Base-by-base conservation (phyloP, 2,329 filamentous ascomycete genomes). In the Didymella exigua region DNA sequence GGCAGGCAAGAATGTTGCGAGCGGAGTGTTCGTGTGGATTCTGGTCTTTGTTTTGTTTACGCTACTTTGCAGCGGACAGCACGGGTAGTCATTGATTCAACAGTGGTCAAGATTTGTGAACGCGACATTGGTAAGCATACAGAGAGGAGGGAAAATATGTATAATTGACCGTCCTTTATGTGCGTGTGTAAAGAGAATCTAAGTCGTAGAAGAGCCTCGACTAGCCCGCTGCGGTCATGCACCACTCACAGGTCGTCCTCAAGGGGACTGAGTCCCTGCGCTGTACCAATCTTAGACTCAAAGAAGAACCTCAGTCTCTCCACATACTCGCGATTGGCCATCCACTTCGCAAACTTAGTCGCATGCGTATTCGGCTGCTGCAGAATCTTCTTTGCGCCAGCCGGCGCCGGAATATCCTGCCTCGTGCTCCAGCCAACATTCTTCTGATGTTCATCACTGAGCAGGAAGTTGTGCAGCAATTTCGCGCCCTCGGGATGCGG, bases 401-500 rank as follows among this genome's bases (percentile, higher is more conserved):
- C 45, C 0, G 76, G 72, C 0, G 68, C 38, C 0, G 73, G 66
- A 0, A 65, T 43, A 56, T 80, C 78, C 2, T 53, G 57, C 4
- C 76, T 70, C 0, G 76, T 72, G 16, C 72, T 73, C 77, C 76
- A 75, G 6, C 58, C 67, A 3, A 69, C 69, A 3, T 47, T 54
- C 0, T 52, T 41, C 62, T 81, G 78, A 41, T 59, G 75, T 49
- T 80, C 79, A 1, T 68, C 52, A 49, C 73, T 79, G 10, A 83
- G 65, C 5, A 83, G 54, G 61, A 68, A 84, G 62, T 75, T 79
- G 60, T 79, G 75, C 8, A 84, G 74, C 23, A 84, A 68, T 70
- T 82, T 84, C 24, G 82, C 79, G 27, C 75, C 75, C 64, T 84
- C 80, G 0, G 79, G 79, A 44, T 81, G 79, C 0, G 79, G 78